Evolutionary conservation across 2,329 filamentous ascomycete species (phyloP).

Genomic region (Hyphodiscus sp.): DNA sequence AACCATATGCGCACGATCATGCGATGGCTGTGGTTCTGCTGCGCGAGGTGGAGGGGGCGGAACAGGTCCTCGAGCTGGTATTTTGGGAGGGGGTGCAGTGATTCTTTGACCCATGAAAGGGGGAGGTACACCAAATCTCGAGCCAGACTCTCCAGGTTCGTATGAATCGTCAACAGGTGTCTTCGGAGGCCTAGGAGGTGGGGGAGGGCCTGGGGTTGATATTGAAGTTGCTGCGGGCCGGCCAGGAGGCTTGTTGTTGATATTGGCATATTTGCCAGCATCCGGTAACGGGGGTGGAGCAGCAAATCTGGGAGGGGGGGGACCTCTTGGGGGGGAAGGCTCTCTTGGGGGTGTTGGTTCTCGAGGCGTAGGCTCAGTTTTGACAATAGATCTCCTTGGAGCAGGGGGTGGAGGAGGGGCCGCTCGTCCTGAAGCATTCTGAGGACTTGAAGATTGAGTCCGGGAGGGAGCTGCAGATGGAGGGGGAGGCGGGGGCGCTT

Average conservation of each 20-base stretch:
- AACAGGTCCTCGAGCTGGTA: slow-evolving; percentile 62
- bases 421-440: slow-evolving; percentile 28
- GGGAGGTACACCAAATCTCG: slow-evolving; percentile 71
- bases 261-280: slow-evolving; percentile 76
- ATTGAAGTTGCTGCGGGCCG: slow-evolving; percentile 43
- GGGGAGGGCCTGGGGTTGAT: slow-evolving; percentile 53
- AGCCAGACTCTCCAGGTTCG: slow-evolving; percentile 36
- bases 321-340: slow-evolving; percentile 55
- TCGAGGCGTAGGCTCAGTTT: slow-evolving; percentile 38
- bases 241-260: slow-evolving; percentile 37
- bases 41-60: slow-evolving; percentile 62
- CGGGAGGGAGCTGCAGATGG: slow-evolving; percentile 41
- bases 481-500: slow-evolving; percentile 56
- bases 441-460: slow-evolving; percentile 27
- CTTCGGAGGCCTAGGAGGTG: slow-evolving; percentile 64
- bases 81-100: slow-evolving; percentile 60
- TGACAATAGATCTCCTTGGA: slow-evolving; percentile 53
- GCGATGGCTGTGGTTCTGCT: slow-evolving; percentile 42
- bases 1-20: slow-evolving; percentile 31
- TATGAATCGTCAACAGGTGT: slow-evolving; percentile 62
- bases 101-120: slow-evolving; percentile 64
- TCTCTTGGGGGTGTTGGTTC: slow-evolving; percentile 61
- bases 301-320: slow-evolving; percentile 63
- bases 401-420: slow-evolving; percentile 48
- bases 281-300: slow-evolving; percentile 85